Base-by-base conservation (phyloP, 331 rosid genomes). In the Quercus phellos region DNA sequence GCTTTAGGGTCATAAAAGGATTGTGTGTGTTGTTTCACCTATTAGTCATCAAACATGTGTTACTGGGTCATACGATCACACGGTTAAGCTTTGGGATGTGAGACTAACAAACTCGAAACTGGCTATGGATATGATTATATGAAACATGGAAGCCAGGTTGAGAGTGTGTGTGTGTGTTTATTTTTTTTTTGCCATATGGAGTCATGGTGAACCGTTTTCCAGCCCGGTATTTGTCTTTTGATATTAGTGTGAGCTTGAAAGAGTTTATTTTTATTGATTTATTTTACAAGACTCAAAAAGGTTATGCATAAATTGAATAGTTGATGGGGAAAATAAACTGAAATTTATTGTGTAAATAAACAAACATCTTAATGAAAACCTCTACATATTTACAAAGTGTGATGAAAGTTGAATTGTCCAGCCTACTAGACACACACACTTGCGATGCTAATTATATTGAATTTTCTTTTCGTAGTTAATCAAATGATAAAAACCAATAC, bases 1-100 rank as follows among this genome's bases (percentile, higher is more conserved):
- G 4, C 85, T 95, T 9, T 68, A 14, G 3, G 97, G 94, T 32
- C 98, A 93, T 75, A 87, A 83, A 87, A 83, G 84, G 98, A 95
- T 76, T 95, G 16, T 77, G 98, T 70, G 98, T 12, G 98, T 90
- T 56, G 93, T 88, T 43, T 95, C 98, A 1, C 98, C 97, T 0
- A 87, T 84, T 22, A 84, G 79, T 22, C 26, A 76, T 29, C 92
- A 90, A 35, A 79, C 79, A 81, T 92, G 93, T 42, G 51, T 90
- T 51, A 90, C 94, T 1, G 98, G 97, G 0, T 95, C 99, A 0
- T 95, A 95, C 42, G 98, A 95, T 80, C 99, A 95, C 67, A 76
- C 90, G 0, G 98, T 92, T 51, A 90, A 87, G 85, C 94, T 94
- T 6, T 94, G 98, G 98, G 97, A 94, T 51, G 85, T 86, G 29